Evolutionary conservation across 495 filamentous ascomycete genomes (phyloP).

Genomic region (Hypomontagnella monticulosa): DNA sequence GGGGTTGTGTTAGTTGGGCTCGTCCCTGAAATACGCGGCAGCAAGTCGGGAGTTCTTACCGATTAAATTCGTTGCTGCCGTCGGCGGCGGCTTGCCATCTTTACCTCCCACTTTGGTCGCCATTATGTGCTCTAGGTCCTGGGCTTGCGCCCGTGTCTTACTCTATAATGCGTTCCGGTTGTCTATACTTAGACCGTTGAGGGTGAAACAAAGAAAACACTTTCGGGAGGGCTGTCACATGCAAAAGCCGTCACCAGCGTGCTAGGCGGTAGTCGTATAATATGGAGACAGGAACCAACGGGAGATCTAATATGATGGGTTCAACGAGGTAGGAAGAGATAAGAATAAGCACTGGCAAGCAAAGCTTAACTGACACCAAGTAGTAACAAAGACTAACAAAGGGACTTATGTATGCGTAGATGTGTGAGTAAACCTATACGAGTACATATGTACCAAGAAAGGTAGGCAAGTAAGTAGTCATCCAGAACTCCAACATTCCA

Average conservation of each 20-base stretch:
- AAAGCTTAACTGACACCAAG: slow-evolving; percentile 1
- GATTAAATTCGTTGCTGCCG: slow-evolving; percentile 91
- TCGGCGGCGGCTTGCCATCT: slow-evolving; percentile 80
- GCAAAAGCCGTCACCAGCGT: slow-evolving; percentile 26
- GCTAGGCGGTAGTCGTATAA: background rate
- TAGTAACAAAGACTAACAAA: background rate
- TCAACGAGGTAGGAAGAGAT: slow-evolving; percentile 7
- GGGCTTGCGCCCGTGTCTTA: slow-evolving; percentile 36
- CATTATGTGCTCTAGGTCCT: slow-evolving; percentile 40
- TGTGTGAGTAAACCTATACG: background rate
- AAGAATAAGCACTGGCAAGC: background rate
- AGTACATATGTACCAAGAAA: slow-evolving; percentile 1
- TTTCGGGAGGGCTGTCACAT: slow-evolving; percentile 19
- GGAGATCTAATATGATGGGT: background rate
- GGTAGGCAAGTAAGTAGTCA: background rate
- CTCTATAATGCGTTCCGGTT: background rate
- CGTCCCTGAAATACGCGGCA: no score
- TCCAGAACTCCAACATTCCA: slow-evolving; percentile 16
- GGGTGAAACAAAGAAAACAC: background rate
- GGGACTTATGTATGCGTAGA: slow-evolving; percentile 1
- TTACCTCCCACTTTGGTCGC: slow-evolving; percentile 61
- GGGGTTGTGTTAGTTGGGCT: slow-evolving; percentile 38
- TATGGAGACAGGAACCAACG: slow-evolving; percentile 1
- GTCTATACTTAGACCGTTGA: background rate
- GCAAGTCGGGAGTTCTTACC: slow-evolving; percentile 64